Conservation (phyloP, 352 stramenopile species). For the Globisporangium rhizosaccharum region DNA sequence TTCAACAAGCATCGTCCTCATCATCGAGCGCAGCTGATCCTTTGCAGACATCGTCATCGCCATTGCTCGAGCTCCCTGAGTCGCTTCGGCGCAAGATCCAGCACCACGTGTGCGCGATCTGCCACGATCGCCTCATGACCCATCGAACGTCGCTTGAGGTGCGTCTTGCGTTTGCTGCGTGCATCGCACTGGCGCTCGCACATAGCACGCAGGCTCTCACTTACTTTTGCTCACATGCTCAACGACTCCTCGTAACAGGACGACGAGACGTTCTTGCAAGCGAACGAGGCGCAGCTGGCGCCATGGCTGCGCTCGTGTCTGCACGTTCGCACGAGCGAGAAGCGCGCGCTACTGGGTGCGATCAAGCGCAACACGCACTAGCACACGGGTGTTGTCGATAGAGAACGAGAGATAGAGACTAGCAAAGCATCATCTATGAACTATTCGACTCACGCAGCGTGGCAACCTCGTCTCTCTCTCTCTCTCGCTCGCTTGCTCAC, state of each 20-base stretch:
- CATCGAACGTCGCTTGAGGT: constrained; percentile 24
- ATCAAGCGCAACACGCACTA: constrained; percentile 1
- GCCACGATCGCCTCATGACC: constrained; percentile 10
- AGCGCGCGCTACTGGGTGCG: constrained; percentile 28
- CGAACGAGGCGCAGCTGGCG: constrained; percentile 43
- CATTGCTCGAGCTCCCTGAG: constrained; percentile 22
- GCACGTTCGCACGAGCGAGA: constrained; percentile 66
- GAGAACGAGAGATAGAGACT: neutral
- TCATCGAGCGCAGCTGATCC: neutral
- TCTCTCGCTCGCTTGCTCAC: neutral
- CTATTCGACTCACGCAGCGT: neutral
- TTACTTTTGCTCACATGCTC: neutral
- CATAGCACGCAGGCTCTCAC: neutral
- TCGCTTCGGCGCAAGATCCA: constrained; percentile 21
- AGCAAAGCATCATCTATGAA: constrained; percentile 1
- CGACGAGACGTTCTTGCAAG: constrained; percentile 42
- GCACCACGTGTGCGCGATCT: constrained; percentile 5
- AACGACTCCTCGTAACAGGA: constrained; percentile 16
- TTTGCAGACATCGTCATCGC: neutral
- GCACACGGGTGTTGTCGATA: neutral
- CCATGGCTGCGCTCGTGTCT: constrained; percentile 60
- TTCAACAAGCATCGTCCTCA: constrained; percentile 22
- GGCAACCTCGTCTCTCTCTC: neutral
- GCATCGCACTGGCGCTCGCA: neutral
- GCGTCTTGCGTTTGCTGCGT: neutral